Evolutionary conservation across 495 filamentous ascomycete genomes (phyloP), one percentile per base, ranked within the genome.

Genomic region (Penicillium pancosmium): DNA sequence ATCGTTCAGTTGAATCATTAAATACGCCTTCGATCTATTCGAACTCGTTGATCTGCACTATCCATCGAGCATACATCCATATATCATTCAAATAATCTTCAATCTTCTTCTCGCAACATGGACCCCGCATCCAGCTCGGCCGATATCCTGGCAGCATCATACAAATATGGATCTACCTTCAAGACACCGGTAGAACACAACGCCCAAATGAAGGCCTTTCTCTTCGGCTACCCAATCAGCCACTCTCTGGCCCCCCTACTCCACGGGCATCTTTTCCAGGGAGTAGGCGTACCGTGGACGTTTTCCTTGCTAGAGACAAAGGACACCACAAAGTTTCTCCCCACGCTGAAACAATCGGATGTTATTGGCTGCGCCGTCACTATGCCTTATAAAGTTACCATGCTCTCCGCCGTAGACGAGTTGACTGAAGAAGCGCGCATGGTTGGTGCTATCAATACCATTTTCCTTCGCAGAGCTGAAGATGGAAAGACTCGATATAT

Each of bases 351-450:
- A 10, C 25, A 48, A 5, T 5, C 44, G 13, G 16, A 25, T 11
- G 33, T 27, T 61, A 72, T 76, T 70, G 86, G 85, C 43, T 72
- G 79, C 21, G 78, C 83, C 18, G 78, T 88, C 34, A 89, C 84
- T 34, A 89, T 88, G 86, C 86, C 86, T 0, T 72, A 84, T 69
- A 89, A 89, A 69, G 72, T 88, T 25, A 71, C 78, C 38, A 83
- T 88, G 48, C 73, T 86, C 38, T 70, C 74, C 1, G 64, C 82
- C 43, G 76, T 88, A 4, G 84, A 88, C 65, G 75, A 78, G 13
- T 61, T 88, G 23, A 87, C 84, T 0, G 75, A 79, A 5, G 83
- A 86, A 63, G 84, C 71, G 18, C 76, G 75, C 15, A 78, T 78
- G 33, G 83, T 89, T 18, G 85, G 85, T 27, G 84, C 86, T 35